Percentiles rank a stretch among this genome's conserved stretches.
Evolutionary conservation across 805 yeast genomes (phyloP).

Genomic region (Lipomyces yamadae): DNA sequence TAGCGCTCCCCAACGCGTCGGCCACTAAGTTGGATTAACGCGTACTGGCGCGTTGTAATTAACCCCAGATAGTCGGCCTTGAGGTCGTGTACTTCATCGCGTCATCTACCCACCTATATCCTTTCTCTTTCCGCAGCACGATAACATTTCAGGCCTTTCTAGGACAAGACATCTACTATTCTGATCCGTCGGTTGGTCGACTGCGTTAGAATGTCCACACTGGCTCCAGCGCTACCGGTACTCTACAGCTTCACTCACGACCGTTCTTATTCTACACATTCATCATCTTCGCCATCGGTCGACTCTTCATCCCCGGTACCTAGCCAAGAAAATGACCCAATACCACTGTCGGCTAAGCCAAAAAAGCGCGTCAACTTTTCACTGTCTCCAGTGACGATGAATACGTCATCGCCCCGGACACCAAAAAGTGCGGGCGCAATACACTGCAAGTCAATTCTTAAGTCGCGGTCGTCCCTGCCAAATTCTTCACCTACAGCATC

Average conservation of each 20-base stretch:
- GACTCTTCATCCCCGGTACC: background rate
- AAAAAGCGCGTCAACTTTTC: constrained; percentile 30
- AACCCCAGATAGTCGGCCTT: background rate
- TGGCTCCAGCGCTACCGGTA: background rate
- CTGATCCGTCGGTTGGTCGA: background rate
- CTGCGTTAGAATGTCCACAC: background rate
- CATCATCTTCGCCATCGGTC: background rate
- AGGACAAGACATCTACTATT: background rate
- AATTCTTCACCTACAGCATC: background rate
- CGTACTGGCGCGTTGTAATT: background rate
- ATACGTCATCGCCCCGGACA: constrained; percentile 16
- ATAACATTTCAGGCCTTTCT: background rate
- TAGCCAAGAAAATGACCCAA: constrained; percentile 9
- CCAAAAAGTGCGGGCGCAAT: background rate
- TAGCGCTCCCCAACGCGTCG: too few relatives aligned
- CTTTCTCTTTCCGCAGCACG: background rate
- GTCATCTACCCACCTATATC: background rate
- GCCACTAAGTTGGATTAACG: too few relatives aligned
- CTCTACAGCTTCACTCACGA: background rate
- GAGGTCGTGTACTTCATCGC: background rate
- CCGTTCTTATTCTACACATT: background rate
- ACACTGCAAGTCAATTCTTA: constrained; percentile 25
- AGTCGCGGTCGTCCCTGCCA: constrained; percentile 11
- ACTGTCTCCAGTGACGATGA: constrained; percentile 14
- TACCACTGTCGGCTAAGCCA: constrained; percentile 14